phyloP scores from a whole-genome alignment of 805 yeast genomes.

The Babjeviella inositovora region DNA sequence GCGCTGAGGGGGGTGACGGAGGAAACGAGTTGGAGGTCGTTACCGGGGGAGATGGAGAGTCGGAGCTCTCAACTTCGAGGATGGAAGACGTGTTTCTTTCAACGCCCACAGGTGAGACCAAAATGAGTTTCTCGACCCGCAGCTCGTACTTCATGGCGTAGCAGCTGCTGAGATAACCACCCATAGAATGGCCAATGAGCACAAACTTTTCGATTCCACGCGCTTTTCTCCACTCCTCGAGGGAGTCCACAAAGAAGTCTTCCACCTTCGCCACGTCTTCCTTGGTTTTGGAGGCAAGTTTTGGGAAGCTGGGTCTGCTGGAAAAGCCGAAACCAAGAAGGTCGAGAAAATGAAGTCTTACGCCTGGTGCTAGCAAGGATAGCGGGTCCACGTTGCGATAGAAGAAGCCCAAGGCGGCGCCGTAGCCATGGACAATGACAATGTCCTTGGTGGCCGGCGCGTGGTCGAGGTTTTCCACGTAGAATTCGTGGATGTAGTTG shows the following conservation, averaged over 20 bases:
- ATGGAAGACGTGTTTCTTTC: conserved; percentile 54
- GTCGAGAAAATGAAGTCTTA: conserved; percentile 52
- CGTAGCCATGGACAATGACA: conserved; percentile 83
- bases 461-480: conserved; percentile 27
- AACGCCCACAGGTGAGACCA: conserved; percentile 68
- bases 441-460: conserved; percentile 23
- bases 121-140: conserved; percentile 31
- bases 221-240: conserved; percentile 48
- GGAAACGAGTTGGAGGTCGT: conserved; percentile 17
- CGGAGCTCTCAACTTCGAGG: conserved; percentile 21
- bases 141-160: conserved; percentile 46
- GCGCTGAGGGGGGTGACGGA: conserved; percentile 7
- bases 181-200: conserved; percentile 65
- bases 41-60: conserved; percentile 25
- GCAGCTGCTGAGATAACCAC: conserved; percentile 56
- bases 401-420: conserved; percentile 78
- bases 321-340: conserved; percentile 61
- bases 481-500: conserved; percentile 63
- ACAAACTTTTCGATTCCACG: conserved; percentile 36
- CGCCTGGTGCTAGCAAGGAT: conserved; percentile 32
- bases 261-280: conserved; percentile 30
- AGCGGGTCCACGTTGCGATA: conserved; percentile 50
- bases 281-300: conserved; percentile 14
- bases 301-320: conserved; percentile 31
- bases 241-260: conserved; percentile 33